phyloP scores from a whole-genome alignment of 2,329 filamentous ascomycete genomes.

The Pseudogymnoascus sp. region DNA sequence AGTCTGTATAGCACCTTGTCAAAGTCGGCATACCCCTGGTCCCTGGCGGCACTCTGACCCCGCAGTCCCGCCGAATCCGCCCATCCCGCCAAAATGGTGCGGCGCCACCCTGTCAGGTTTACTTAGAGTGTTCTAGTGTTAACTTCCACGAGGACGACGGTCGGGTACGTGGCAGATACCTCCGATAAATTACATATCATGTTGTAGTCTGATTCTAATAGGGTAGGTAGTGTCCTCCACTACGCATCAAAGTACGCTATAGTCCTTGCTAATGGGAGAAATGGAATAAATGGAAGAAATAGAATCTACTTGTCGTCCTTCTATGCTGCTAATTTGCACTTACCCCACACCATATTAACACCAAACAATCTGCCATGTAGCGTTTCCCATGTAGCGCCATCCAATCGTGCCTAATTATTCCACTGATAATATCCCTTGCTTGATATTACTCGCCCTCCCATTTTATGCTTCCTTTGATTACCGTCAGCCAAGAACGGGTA shows the following conservation, averaged over 20 bases:
- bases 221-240: neutral
- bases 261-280: neutral
- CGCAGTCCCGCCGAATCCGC: constrained; percentile 1
- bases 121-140: neutral
- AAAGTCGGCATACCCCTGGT: constrained; percentile 1
- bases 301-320: neutral
- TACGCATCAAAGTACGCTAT: neutral
- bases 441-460: neutral
- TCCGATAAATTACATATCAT: neutral
- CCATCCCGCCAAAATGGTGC: neutral
- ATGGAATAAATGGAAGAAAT: neutral
- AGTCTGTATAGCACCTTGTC: neutral
- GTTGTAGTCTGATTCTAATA: neutral
- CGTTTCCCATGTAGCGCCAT: neutral
- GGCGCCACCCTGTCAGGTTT: neutral
- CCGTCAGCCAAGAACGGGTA: neutral
- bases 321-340: neutral
- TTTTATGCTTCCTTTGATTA: constrained; percentile 1
- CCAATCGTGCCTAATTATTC: neutral
- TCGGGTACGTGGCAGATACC: neutral
- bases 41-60: constrained; percentile 1
- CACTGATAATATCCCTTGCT: neutral
- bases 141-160: neutral
- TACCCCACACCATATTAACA: neutral
- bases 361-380: neutral